Base-by-base conservation (phyloP, 495 filamentous ascomycete species). In the Bacidia rubella region DNA sequence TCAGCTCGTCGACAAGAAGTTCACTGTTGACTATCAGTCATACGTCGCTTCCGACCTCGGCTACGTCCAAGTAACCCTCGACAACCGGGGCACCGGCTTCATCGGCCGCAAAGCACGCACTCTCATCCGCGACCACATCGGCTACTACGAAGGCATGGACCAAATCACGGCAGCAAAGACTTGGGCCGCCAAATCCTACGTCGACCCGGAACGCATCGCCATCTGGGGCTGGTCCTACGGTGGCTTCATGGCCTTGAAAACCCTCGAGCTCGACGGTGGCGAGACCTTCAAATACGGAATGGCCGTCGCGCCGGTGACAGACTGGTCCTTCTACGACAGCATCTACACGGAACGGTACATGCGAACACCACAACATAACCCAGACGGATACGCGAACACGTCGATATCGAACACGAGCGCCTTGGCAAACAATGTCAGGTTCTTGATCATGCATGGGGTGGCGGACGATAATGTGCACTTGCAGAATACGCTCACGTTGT, bases 221-320 rank as follows among this genome's bases (percentile, higher is more conserved):
- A 95, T 98, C 60, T 98, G 92, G 92, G 92, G 92, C 32, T 98
- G 92, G 92, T 92, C 85, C 56, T 98, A 90, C 62, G 92, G 92
- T 29, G 92, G 92, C 17, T 98, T 94, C 72, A 90, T 87, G 80
- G 87, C 92, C n/a, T 71, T 98, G 51, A 98, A 98, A 70, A 89
- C 87, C 2, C 76, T 98, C 1, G 92, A 98, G 68, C 74, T 80
- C 56, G 92, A 98, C 65, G 92, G 75, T 1, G 92, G 92, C 4
- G 61, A 78, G 58, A 97, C 90, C 0, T 98, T 97, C 69, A 79
- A 78, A 29, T 98, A 97, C 62, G 92, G 93, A 25, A 95, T 98
- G 87, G 88, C 92, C 11, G 92, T 98, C 22, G 93, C 93, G 2
- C 92, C 92, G 10, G 92, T 98, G 11, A 98, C 93, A 0, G 89